These are phyloP conservation scores for Exophiala spinifera DNA, from an alignment of 2,329 filamentous ascomycete species.

Conservation along the genomic window DNA sequence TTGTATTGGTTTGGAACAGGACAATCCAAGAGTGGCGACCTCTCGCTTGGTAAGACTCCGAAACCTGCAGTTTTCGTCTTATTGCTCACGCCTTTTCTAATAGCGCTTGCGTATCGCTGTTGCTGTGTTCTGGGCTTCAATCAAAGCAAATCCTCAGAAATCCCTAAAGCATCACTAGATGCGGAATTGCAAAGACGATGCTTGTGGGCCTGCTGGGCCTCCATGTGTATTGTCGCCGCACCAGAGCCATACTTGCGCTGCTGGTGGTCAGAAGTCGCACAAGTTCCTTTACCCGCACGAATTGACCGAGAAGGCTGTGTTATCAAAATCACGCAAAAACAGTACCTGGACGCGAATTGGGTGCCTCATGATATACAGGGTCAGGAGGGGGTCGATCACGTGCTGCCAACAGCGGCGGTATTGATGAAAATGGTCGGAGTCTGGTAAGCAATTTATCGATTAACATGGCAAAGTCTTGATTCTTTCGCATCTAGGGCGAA, in stretches of 20 bases:
- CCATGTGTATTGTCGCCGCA: background rate
- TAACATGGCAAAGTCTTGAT: background rate
- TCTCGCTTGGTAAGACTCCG: background rate
- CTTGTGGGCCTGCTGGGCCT: slow-evolving; percentile 1
- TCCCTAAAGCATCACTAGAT: background rate
- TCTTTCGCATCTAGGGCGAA: background rate
- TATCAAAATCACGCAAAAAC: background rate
- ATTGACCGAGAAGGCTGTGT: background rate
- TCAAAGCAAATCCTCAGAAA: background rate
- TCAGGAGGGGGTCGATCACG: background rate
- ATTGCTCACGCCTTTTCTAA: background rate
- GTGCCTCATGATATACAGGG: background rate
- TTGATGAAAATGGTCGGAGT: slow-evolving; percentile 3
- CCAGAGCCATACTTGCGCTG: slow-evolving; percentile 1
- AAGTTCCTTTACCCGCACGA: background rate
- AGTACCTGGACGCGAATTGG: background rate
- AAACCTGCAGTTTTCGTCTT: too few species aligned
- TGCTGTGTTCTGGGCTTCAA: background rate
- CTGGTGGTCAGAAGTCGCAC: background rate
- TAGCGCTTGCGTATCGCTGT: slow-evolving; percentile 1
- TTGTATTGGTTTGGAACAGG: background rate
- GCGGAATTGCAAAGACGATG: background rate
- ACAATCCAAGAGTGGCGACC: background rate
- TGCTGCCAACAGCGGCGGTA: background rate
- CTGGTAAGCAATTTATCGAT: background rate